Conservation (phyloP, 2,329 filamentous ascomycete species). For the Parastagonospora nodorum region DNA sequence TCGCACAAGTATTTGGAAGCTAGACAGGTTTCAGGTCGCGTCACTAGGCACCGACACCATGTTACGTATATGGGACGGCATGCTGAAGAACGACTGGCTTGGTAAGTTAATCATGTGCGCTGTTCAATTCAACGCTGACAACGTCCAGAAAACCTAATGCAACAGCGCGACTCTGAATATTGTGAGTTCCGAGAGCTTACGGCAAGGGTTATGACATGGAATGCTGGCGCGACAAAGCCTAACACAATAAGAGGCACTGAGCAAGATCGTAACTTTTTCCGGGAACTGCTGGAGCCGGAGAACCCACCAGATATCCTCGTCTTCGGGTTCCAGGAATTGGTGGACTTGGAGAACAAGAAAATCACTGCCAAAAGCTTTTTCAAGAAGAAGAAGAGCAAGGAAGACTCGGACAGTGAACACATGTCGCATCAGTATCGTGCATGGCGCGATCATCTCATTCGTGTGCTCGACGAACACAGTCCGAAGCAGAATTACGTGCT, state of each 20-base stretch:
- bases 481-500: conserved; percentile 80
- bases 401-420: conserved; percentile 79
- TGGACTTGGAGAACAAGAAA: conserved; percentile 96
- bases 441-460: conserved; percentile 88
- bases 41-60: conserved; percentile 87
- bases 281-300: conserved; percentile 75
- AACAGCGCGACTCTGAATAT: conserved; percentile 78
- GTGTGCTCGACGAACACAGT: conserved; percentile 82
- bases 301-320: conserved; percentile 86
- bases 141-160: conserved; percentile 76
- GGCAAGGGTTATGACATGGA: conserved; percentile 89
- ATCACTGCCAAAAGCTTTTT: conserved; percentile 95
- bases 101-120: conserved; percentile 49
- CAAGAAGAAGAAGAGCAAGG: conserved; percentile 77
- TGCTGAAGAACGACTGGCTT: conserved; percentile 93
- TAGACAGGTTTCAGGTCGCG: conserved; percentile 82
- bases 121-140: conserved; percentile 22
- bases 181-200: conserved; percentile 84
- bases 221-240: conserved; percentile 94
- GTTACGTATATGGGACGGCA: conserved; percentile 86
- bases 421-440: conserved; percentile 98
- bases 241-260: conserved; percentile 73
- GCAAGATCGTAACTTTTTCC: conserved; percentile 77
- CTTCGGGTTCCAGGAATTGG: conserved; percentile 98
- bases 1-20: conserved; percentile 79